Percentiles rank a stretch among this genome's conserved stretches.
Evolutionary conservation across 192 early-diverging fungal genomes (phyloP).

Genomic region (Coemansia sp.): DNA sequence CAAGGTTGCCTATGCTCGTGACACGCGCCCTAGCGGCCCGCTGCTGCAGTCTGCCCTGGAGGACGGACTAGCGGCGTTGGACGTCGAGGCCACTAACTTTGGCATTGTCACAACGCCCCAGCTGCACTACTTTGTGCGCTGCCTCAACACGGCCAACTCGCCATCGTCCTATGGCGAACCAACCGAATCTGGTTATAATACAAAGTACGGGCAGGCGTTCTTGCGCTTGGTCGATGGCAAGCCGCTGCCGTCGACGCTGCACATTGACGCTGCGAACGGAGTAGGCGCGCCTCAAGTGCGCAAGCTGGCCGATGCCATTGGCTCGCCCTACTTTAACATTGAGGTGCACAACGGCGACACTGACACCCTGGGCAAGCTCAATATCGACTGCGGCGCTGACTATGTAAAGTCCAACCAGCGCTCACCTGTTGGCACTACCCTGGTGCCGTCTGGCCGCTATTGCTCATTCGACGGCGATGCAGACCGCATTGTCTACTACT

Average conservation of each 20-base stretch:
- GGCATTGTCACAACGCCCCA: conserved; percentile 96
- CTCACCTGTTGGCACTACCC: conserved; percentile 67
- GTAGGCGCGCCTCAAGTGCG: conserved; percentile 91
- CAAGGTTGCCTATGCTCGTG: conserved; percentile 81
- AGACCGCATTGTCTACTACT: conserved; percentile 98
- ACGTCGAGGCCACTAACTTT: conserved; percentile 71
- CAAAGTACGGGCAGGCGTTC: conserved; percentile 86
- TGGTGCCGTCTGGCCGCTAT: conserved; percentile 71
- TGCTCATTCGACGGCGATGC: conserved; percentile 98
- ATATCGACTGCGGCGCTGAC: conserved; percentile 95
- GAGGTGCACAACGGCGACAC: conserved; percentile 78
- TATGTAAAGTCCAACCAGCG: conserved; percentile 92
- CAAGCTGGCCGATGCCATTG: conserved; percentile 70
- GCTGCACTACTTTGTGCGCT: conserved; percentile 91
- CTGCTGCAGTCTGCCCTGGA: conserved; percentile 76
- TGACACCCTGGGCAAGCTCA: conserved; percentile 72
- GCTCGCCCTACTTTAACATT: conserved; percentile 65
- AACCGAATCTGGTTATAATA: conserved; percentile 88
- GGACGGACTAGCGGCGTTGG: conserved; percentile 78
- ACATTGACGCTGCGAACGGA: conserved; percentile 94
- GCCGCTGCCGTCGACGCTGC: conserved; percentile 64
- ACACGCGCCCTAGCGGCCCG: conserved; percentile 91
- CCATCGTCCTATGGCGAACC: conserved; percentile 84
- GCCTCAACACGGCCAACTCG: conserved; percentile 79
- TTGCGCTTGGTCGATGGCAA: conserved; percentile 78